A percentile compares a stretch with the other conserved stretches of the same genome.
Conservation (phyloP, 78 protist genomes). For the Planoprotostelium fungivorum region DNA sequence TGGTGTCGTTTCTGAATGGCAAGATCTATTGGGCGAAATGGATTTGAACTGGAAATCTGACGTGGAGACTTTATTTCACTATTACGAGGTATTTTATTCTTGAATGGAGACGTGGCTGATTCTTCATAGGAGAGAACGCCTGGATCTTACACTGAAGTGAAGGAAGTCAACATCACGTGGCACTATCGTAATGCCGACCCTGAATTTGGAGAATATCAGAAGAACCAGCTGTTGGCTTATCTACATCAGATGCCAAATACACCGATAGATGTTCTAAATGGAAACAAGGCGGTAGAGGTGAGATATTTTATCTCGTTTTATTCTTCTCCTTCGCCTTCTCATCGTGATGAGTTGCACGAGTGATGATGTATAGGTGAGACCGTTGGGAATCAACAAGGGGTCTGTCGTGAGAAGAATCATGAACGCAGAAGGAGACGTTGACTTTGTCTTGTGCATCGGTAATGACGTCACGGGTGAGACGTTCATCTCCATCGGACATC, state of each 20-base stretch:
- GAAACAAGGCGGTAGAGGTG: constrained; percentile 59
- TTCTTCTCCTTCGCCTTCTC: no score
- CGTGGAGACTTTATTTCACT: not conserved
- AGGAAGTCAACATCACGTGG: constrained; percentile 35
- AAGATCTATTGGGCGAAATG: not conserved
- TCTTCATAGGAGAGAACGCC: constrained; percentile 58
- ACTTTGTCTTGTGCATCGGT: constrained; percentile 43
- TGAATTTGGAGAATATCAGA: constrained; percentile 66
- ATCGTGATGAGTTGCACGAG: no score
- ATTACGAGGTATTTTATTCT: not conserved
- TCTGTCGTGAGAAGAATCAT: constrained; percentile 28
- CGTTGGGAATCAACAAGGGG: constrained; percentile 50
- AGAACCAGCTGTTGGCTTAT: constrained; percentile 36
- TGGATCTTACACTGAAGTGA: constrained; percentile 24
- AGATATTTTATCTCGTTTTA: not conserved
- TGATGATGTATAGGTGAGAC: constrained; percentile 6
- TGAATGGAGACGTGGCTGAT: not conserved
- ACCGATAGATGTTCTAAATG: constrained; percentile 36
- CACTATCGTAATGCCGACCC: constrained; percentile 66
- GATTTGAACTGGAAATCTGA: not conserved
- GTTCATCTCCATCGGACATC: not conserved
- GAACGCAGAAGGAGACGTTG: not conserved
- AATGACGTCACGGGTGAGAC: constrained; percentile 32
- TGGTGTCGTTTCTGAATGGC: not conserved
- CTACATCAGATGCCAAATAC: constrained; percentile 24